Base-by-base conservation (phyloP, 371 early-diverging fungal species). In the Umbelopsis sp. region DNA sequence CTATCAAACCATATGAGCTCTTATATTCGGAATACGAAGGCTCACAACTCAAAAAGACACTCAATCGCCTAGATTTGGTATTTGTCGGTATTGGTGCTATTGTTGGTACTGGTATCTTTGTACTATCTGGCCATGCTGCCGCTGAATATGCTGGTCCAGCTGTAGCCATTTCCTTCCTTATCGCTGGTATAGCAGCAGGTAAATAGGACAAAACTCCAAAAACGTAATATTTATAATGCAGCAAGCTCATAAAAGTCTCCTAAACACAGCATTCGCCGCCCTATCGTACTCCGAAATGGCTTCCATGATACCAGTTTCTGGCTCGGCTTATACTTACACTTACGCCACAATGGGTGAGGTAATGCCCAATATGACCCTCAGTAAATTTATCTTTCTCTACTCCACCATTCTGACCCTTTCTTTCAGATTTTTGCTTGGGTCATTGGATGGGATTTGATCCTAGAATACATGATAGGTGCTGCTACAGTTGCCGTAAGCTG, bases 281-380 rank as follows among this genome's bases (percentile, higher is more conserved):
- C 77, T 94, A 7, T 91, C 90, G 63, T 94, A 94, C 71, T 87
- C 93, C 32, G 95, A 94, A 78, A 80, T 94, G 80, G 89, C 94
- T 1, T 87, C 92, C 18, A 90, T 90, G 90, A 89, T 94, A 46
- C 95, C 95, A 3, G 88, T 93, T 14, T 85, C 94, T 22, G 95
- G 95, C 24, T 93, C 93, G 0, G 91, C 94, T 10, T 94, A 93
- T 71, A 91, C 94, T 0, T 94, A 92, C 68, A 86, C 92, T 11
- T 94, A 93, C 67, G 92, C 93, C 2, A 92, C 94, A 1, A 84
- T 94, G 80, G 95, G 95, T 29, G 94, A 94, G 71, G 79, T 78
- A 75, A 20, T 2, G 12, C 11, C 12, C 37, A 4, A 32, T 22
- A 22, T 29, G 29, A 29, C 29, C 29, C 29, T 4, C 29, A 29